These are phyloP conservation scores for Apophysomyces elegans DNA, from an alignment of 371 early-diverging fungal species.

Conservation along the genomic window DNA sequence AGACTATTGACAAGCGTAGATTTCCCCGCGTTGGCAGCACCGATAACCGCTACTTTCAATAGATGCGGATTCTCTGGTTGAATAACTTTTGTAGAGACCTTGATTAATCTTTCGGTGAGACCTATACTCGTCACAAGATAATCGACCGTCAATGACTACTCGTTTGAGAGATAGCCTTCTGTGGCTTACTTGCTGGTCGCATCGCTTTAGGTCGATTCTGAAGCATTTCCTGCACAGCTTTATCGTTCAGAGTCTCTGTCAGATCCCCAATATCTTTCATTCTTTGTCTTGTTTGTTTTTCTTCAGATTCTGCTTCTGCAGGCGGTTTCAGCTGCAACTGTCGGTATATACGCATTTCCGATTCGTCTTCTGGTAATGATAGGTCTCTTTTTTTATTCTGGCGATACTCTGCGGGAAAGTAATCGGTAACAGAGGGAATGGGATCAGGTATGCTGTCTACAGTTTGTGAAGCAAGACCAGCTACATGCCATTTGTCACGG, in stretches of 20 bases:
- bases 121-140: slow-evolving; percentile 16
- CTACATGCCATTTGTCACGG: background rate
- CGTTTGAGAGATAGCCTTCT: background rate
- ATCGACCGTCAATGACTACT: background rate
- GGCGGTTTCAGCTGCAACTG: background rate
- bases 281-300: background rate
- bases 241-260: background rate
- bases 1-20: slow-evolving; percentile 79
- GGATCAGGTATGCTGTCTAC: background rate
- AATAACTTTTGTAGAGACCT: slow-evolving; percentile 39
- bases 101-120: slow-evolving; percentile 38
- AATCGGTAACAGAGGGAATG: background rate
- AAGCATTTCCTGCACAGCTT: slow-evolving; percentile 1
- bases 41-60: slow-evolving; percentile 68
- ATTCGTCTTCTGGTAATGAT: background rate
- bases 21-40: slow-evolving; percentile 84
- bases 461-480: background rate
- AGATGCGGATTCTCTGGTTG: slow-evolving; percentile 72
- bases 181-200: slow-evolving; percentile 6
- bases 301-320: background rate
- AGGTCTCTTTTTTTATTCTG: background rate
- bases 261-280: background rate
- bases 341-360: slow-evolving; percentile 4
- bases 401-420: background rate
- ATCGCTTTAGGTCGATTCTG: slow-evolving; percentile 2